Base-by-base conservation (phyloP, 176 grass and related monocot species). In the Triticum turgidum region DNA sequence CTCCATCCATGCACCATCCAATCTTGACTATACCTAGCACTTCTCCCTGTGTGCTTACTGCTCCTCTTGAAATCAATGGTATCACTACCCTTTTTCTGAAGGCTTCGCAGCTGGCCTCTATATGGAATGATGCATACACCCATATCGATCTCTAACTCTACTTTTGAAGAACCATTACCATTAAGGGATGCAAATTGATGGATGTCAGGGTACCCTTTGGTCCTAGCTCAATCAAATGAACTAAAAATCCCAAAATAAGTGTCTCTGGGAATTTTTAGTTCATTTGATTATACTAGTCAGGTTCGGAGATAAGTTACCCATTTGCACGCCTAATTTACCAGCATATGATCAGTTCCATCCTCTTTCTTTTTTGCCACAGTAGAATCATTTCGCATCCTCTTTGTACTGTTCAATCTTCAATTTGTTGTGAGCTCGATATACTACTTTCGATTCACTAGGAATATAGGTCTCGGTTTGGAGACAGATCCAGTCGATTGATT, bases 391-490 rank as follows among this genome's bases (percentile, higher is more conserved):
- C 4, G 4, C 34, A 20, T 21, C 17, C 34, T 41, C 68, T 2
- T 71, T 41, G 5, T 71, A 12, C 35, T 71, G 3, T n/a, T 41
- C 9, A 12, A 6, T 72, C 10, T 42, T 72, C 9, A 11, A 71
- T 41, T 41, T 22, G 37, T 72, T 42, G 37, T 37, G 69, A 41
- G 35, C 33, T 71, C 20, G 9, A 22, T 71, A 4, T 20, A 45
- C 11, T 32, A 37, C 75, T 64, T 61, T 45, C 45, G 34, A 85
- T 76, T 35, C 56, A 25, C 58, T 81, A 14, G 20, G 20, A 35
- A 13, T 58, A n/a, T 76, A 61, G 82, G 78, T 71, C 82, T 65
- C 41, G 79, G 70, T 54, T 22, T 78, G 72, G 34, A 24, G 69
- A 44, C 77, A 49, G 59, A 54, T 77, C 80, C 69, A 59, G 37